Evolutionary conservation across 2,329 filamentous ascomycete species (phyloP), one percentile per base, ranked within the genome.

Genomic region (Graphilbum fragrans): DNA sequence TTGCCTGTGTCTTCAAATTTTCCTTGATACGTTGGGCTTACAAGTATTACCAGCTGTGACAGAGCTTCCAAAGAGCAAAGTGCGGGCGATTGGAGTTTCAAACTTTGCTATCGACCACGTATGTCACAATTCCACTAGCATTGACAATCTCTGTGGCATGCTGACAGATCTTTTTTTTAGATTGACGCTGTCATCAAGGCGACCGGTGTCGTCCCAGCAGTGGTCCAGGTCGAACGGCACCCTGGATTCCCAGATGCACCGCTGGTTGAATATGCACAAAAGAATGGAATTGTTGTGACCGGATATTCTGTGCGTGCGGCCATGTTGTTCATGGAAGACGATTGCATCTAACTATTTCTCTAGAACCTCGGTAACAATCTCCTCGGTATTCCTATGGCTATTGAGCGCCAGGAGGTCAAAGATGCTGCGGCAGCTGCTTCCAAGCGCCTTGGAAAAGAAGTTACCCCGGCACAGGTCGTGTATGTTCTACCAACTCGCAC

Each of bases 141-240:
- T 18, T 23, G 22, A 9, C n/a, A n/a, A n/a, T n/a, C n/a, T n/a
- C n/a, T n/a, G n/a, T n/a, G n/a, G n/a, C n/a, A n/a, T n/a, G n/a
- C 22, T n/a, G 27, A 29, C 19, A 14, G 10, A 25, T 25, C 5
- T 25, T 25, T 17, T 6, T 43, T 12, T 6, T 31, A 58, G 62
- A 59, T 79, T 51, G 66, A 79, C 52, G 63, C 65, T 38, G 54
- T 79, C 51, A 67, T 75, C 57, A 64, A 69, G 32, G 74, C 64
- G 43, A 72, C 70, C 50, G 73, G 74, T 52, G 72, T 72, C 59
- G 55, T 64, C 53, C 66, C 66, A 43, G 78, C 77, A 37, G 76
- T 76, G 48, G 82, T 83, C 69, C 80, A 84, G 59, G 61, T 81
- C 54, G 79, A 83, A 60, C 70, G 80, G 29, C 77, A 82, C 63